Conservation (phyloP, 192 early-diverging fungal genomes). For the Backusella psychrophila region DNA sequence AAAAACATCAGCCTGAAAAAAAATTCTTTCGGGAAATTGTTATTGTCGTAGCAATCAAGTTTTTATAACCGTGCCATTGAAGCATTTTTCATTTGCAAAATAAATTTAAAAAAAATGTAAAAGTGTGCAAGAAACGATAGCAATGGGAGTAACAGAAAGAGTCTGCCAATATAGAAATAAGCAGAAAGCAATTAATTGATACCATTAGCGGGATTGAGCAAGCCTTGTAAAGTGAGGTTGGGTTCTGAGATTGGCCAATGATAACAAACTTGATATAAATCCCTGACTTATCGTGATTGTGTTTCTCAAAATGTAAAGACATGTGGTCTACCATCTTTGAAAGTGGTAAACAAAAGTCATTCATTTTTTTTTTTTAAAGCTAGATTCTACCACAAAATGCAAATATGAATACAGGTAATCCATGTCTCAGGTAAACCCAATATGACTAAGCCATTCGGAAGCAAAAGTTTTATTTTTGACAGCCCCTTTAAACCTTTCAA, state of each 20-base stretch:
- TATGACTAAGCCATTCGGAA: not conserved
- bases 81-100: not conserved
- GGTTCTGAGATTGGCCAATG: not conserved
- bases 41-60: not conserved
- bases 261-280: not conserved
- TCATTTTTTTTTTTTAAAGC: not conserved
- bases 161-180: not conserved
- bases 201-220: not conserved
- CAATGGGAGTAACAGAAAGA: not conserved
- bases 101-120: not conserved
- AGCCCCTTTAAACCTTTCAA: not conserved
- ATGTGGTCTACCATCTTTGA: not conserved
- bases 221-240: not conserved
- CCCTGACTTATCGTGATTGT: not conserved
- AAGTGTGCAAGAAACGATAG: not conserved
- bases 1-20: not conserved
- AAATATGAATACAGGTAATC: not conserved
- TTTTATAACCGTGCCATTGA: not conserved
- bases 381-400: too few relatives aligned
- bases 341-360: not conserved
- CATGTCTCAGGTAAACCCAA: not conserved
- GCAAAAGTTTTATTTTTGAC: not conserved
- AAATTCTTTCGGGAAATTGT: not conserved
- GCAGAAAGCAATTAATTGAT: not conserved
- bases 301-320: not conserved